Evolutionary conservation across 768 basidiomycete genomes (phyloP), one percentile per base, ranked within the genome.

Genomic region (Kwoniella shandongensis): DNA sequence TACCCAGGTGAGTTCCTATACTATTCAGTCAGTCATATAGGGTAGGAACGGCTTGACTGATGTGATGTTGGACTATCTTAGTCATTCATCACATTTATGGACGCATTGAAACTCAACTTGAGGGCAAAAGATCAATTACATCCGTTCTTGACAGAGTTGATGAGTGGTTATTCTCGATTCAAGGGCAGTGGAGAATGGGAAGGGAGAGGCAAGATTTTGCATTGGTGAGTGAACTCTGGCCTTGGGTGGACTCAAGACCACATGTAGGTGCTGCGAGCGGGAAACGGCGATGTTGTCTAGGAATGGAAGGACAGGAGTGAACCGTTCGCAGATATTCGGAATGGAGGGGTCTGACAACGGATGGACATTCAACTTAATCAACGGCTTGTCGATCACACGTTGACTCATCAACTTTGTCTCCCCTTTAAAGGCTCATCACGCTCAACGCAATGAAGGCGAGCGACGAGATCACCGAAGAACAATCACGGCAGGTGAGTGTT

Each of bases 11-110:
- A 53, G 79, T 59, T 23, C 8, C 8, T 4, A 30, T 49, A 25
- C 27, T 18, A 22, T 22, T 26, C 44, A 11, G 29, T 45, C 44
- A n/a, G 7, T 32, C 7, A 32, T 32, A 32, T 32, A 6, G 7
- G 32, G 13, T 32, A 32, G 7, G 32, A 32, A 6, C 32, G 13
- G 32, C 32, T 32, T 6, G 13, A 6, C 32, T 32, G 7, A 6
- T 32, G 7, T 32, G 7, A 32, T 6, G 7, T 32, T 32, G 7
- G 32, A n/a, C n/a, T n/a, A n/a, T 45, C 22, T 40, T 38, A 97
- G 91, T 88, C 86, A 74, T 99, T 98, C 62, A 98, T 99, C 64
- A 98, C 94, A 0, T 93, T 98, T 64, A 96, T 98, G 90, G 96
- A 99, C 66, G 94, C 92, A 0, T 81, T 98, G 25, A 93, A 92